Evolutionary conservation across 768 basidiomycete genomes (phyloP).

Genomic region (Panaeolus papilionaceus): DNA sequence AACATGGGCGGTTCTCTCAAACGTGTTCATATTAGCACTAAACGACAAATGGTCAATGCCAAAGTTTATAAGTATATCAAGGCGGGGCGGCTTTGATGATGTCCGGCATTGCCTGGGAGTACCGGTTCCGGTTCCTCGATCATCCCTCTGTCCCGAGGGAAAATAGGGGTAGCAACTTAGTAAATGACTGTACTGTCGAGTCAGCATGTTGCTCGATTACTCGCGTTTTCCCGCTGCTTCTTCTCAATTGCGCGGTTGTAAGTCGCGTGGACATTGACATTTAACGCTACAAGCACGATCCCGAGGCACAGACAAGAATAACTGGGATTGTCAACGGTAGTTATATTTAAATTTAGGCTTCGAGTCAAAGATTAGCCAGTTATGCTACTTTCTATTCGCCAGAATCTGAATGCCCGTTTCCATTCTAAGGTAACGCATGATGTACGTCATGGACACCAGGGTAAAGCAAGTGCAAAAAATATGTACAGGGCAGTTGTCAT

Average conservation of each 20-base stretch:
- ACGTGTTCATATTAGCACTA: constrained; percentile 11
- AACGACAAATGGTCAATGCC: neutral
- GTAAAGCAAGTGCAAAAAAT: no score
- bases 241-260: neutral
- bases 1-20: constrained; percentile 1
- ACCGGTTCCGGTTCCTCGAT: constrained; percentile 4
- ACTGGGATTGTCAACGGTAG: neutral
- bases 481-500: no score
- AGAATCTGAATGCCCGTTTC: no score
- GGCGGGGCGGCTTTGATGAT: neutral
- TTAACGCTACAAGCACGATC: no score
- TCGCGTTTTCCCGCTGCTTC: neutral
- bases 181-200: neutral
- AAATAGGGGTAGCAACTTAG: neutral
- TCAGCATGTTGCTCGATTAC: no score
- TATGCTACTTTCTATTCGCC: neutral
- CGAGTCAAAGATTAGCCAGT: neutral
- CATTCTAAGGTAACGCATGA: no score
- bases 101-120: constrained; percentile 1
- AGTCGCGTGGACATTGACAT: neutral
- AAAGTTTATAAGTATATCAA: constrained; percentile 4
- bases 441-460: no score
- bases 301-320: no score
- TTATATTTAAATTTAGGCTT: neutral
- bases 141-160: constrained; percentile 1